phyloP scores from a whole-genome alignment of 148 eudicot species.

The Dysphania ambrosioides region DNA sequence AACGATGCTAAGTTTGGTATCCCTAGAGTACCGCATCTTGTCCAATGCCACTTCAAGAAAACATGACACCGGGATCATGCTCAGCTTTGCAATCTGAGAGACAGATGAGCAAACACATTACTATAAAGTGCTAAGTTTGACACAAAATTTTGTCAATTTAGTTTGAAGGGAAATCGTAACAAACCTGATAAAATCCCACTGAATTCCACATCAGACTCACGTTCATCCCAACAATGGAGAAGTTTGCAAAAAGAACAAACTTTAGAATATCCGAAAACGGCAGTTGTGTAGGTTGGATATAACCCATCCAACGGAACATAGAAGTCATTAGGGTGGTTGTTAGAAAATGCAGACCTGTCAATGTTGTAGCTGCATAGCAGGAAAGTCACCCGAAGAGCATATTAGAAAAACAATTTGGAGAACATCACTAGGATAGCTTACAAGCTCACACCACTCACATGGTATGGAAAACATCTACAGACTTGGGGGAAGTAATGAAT shows the following conservation, averaged over 20 bases:
- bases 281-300: conserved; percentile 53
- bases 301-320: conserved; percentile 52
- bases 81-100: conserved; percentile 72
- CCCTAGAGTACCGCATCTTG: conserved; percentile 56
- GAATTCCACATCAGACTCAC: conserved; percentile 91
- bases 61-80: conserved; percentile 76
- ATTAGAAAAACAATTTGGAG: conserved; percentile 4
- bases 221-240: conserved; percentile 81
- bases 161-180: conserved; percentile 9
- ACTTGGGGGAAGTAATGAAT: too few relatives aligned
- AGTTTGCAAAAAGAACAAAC: conserved; percentile 71
- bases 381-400: background rate
- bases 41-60: conserved; percentile 60
- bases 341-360: conserved; percentile 72
- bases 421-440: too few relatives aligned
- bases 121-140: background rate
- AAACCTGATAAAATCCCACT: conserved; percentile 83
- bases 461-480: too few relatives aligned
- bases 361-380: conserved; percentile 71
- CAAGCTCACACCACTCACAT: too few relatives aligned
- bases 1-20: conserved; percentile 63
- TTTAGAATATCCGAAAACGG: conserved; percentile 56
- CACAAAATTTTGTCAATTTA: background rate
- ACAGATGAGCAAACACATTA: conserved; percentile 8
- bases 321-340: conserved; percentile 68